Evolutionary conservation across 2,329 filamentous ascomycete genomes (phyloP).

Genomic region (Trichophyton verrucosum): DNA sequence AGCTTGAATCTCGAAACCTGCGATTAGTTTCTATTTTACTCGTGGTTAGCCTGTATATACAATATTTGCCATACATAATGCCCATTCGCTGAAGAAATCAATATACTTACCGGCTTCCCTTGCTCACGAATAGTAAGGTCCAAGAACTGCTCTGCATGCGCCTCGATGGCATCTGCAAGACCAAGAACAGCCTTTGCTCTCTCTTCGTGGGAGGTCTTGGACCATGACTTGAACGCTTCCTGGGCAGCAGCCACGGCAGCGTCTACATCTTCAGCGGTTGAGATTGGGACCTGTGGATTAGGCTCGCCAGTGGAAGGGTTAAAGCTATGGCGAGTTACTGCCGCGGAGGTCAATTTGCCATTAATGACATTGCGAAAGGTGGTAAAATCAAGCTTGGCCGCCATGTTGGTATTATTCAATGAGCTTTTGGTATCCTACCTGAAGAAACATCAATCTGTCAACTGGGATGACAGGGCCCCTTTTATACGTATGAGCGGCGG

Average conservation of each 20-base stretch:
- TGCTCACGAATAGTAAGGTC: constrained; percentile 33
- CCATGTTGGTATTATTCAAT: constrained; percentile 3
- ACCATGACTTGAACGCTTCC: constrained; percentile 39
- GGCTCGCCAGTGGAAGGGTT: constrained; percentile 41
- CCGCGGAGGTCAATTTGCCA: constrained; percentile 35
- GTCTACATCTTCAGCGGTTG: constrained; percentile 39
- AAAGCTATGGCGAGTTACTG: constrained; percentile 36
- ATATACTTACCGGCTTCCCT: constrained; percentile 25
- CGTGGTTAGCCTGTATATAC: not conserved
- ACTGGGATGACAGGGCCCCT: not conserved
- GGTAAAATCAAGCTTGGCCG: constrained; percentile 8
- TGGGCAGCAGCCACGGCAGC: constrained; percentile 38
- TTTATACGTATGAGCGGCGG: not conserved
- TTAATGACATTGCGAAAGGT: constrained; percentile 43
- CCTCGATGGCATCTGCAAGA: constrained; percentile 26
- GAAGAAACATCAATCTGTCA: not conserved
- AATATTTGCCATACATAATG: not conserved
- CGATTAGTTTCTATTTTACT: not conserved
- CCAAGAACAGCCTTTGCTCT: constrained; percentile 22
- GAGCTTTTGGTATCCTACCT: not conserved
- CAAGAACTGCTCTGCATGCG: constrained; percentile 25
- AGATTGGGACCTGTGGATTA: constrained; percentile 41
- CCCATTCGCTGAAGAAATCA: not conserved
- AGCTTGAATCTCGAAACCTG: constrained; percentile 18
- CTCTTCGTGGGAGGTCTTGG: constrained; percentile 23